A percentile compares a stretch with the other conserved stretches of the same genome.
These are phyloP conservation scores for Ruellia speciosa DNA, from an alignment of 305 asterid genomes.

Conservation along the genomic window DNA sequence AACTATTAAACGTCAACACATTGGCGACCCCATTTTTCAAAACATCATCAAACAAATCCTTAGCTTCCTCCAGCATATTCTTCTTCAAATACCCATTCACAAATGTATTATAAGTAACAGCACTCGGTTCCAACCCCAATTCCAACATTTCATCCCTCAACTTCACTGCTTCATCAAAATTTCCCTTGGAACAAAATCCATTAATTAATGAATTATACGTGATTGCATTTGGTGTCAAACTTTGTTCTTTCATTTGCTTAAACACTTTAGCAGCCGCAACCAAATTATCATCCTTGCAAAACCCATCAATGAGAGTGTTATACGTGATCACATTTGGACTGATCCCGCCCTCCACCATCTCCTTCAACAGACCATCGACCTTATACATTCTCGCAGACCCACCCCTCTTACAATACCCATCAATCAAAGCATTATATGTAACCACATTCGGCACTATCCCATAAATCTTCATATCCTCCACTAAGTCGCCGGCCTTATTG, in stretches of 20 bases:
- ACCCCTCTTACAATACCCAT: conserved; percentile 69
- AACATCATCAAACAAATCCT: conserved; percentile 47
- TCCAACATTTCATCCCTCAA: conserved; percentile 54
- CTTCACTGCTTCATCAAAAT: conserved; percentile 44
- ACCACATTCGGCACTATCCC: conserved; percentile 56
- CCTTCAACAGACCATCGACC: conserved; percentile 56
- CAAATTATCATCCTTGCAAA: conserved; percentile 64
- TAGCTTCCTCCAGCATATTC: conserved; percentile 51
- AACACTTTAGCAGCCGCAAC: conserved; percentile 45
- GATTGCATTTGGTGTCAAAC: conserved; percentile 39
- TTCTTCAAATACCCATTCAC: conserved; percentile 56
- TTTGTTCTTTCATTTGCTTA: conserved; percentile 52
- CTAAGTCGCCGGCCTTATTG: conserved; percentile 56
- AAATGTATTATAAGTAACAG: conserved; percentile 54
- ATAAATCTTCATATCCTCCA: conserved; percentile 70
- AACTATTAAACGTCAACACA: conserved; percentile 48
- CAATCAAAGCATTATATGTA: conserved; percentile 61
- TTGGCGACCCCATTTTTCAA: conserved; percentile 38
- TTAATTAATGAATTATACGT: conserved; percentile 61
- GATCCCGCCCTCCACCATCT: conserved; percentile 57
- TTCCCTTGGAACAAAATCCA: conserved; percentile 54
- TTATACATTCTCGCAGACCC: conserved; percentile 63
- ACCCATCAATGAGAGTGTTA: conserved; percentile 64
- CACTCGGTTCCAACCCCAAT: conserved; percentile 50
- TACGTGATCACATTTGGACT: conserved; percentile 53